Base-by-base conservation (phyloP, 1,139 yeast species). In the Hemisphaericaspora xylofermentans region DNA sequence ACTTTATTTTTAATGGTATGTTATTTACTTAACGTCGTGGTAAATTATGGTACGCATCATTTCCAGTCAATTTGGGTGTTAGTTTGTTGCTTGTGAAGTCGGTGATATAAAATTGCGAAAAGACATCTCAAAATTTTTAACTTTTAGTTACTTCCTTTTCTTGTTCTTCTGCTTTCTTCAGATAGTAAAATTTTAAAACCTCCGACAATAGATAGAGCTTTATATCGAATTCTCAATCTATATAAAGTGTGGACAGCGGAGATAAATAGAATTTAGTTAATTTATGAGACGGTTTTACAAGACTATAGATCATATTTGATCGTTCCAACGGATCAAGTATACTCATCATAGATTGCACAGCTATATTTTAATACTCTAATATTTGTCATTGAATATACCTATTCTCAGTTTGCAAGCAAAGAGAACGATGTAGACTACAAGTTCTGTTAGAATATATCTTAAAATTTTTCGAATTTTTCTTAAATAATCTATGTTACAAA, bases 231-330 rank as follows among this genome's bases (percentile, higher is more conserved):
- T 60, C 50, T 50, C 63, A 51, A 55, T 67, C 64, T 68, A 64
- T 63, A 58, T 64, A 64, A 65, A 74, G 86, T 75, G 87, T 78
- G 87, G 85, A 80, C 84, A 79, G 78, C 84, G 78, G 84, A 80
- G 85, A 66, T 57, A 80, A 60, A 80, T 34, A 29, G 41, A 46
- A 39, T 35, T 30, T 28, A 24, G 26, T 29, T 25, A 27, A 42
- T 35, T 32, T 41, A 35, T 39, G 38, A 31, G 26, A 30, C 10
- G 27, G n/a, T 24, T n/a, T 24, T 10, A 16, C 24, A 17, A 21
- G 21, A 22, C 24, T 14, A 8, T 10, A 26, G 25, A 21, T 30
- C 24, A 31, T 18, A 24, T 13, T 29, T 31, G 25, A 13, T 15
- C 18, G 30, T 10, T 19, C 17, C 17, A 17, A 25, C 19, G 38